Evolutionary conservation across 306 rosid species (phyloP).

Genomic region (Casuarina cunninghamiana): DNA sequence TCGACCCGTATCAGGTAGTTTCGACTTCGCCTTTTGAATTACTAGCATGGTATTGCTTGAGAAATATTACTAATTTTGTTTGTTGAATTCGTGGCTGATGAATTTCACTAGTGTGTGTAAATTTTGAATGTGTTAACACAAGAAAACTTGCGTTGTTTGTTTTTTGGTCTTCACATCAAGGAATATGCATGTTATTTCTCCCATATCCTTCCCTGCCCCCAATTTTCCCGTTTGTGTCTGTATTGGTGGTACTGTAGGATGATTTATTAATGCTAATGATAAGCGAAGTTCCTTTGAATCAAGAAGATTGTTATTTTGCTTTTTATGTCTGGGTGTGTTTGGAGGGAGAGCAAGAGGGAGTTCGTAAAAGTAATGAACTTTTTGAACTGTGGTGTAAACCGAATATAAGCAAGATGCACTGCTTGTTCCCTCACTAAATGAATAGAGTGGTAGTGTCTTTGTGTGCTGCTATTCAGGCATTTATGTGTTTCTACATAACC

Average conservation of each 20-base stretch:
- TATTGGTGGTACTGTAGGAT: not conserved
- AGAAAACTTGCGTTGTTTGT: not conserved
- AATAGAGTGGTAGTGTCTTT: not conserved
- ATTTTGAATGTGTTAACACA: not conserved
- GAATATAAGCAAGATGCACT: not conserved
- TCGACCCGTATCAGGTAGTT: conserved; percentile 94
- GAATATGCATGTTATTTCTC: not conserved
- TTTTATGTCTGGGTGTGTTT: not conserved
- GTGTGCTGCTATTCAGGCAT: not conserved
- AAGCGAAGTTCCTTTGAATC: not conserved
- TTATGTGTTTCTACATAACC: not conserved
- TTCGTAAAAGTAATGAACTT: not conserved
- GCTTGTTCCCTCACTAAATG: not conserved
- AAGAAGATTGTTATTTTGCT: not conserved
- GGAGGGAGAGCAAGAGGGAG: not conserved
- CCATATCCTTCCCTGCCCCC: not conserved
- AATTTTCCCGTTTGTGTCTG: not conserved
- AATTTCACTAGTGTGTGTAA: not conserved
- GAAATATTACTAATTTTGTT: conserved; percentile 11
- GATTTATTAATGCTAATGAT: not conserved
- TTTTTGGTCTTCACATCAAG: not conserved
- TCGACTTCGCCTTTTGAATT: conserved; percentile 3
- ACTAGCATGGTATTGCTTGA: not conserved
- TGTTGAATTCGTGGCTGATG: not conserved
- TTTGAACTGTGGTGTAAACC: not conserved